phyloP scores from a whole-genome alignment of 305 asterid genomes.

The Lippia alba region DNA sequence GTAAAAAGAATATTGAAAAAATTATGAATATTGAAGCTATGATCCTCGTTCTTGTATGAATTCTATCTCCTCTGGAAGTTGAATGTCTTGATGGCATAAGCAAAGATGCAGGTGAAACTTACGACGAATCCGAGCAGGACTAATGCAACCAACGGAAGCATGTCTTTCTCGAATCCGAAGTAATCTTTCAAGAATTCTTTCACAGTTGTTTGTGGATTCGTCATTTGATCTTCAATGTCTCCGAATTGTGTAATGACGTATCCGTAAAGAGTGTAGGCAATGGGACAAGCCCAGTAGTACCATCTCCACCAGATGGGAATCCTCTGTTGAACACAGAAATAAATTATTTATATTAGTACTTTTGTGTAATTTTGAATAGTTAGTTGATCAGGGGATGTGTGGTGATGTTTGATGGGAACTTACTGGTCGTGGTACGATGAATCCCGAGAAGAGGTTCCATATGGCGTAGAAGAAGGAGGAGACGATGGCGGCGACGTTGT shows the following conservation, averaged over 20 bases:
- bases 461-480: constrained; percentile 44
- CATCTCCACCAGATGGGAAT: constrained; percentile 62
- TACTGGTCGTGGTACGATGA: constrained; percentile 53
- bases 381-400: neutral
- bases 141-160: constrained; percentile 39
- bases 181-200: constrained; percentile 42
- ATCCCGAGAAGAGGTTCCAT: constrained; percentile 53
- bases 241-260: constrained; percentile 51
- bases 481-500: constrained; percentile 45
- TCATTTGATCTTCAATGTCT: constrained; percentile 38
- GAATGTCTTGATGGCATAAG: constrained; percentile 47
- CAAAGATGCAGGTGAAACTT: constrained; percentile 46
- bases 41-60: neutral
- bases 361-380: neutral
- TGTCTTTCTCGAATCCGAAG: constrained; percentile 43
- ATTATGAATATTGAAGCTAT: too few relatives aligned
- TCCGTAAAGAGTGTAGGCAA: constrained; percentile 50
- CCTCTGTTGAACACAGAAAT: constrained; percentile 31
- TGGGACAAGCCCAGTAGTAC: constrained; percentile 55
- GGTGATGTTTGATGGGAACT: constrained; percentile 29
- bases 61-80: constrained; percentile 57
- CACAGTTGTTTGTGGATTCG: constrained; percentile 35
- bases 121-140: constrained; percentile 45
- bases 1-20: too few relatives aligned
- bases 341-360: neutral